Conservation (phyloP, 2,329 filamentous ascomycete species). For the Coniella vitis region DNA sequence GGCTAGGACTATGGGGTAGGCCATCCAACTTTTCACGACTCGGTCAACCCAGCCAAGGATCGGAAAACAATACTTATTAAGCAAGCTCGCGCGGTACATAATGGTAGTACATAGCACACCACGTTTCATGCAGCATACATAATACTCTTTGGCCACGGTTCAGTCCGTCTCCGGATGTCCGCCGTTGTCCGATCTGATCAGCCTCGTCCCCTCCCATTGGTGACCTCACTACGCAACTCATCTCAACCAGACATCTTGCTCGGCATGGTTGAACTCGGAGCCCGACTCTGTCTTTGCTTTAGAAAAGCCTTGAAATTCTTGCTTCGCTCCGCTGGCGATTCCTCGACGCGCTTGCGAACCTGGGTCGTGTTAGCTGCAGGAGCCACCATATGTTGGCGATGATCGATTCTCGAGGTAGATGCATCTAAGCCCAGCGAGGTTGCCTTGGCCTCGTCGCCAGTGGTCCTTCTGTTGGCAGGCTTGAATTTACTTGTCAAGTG, state of each 20-base stretch:
- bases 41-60: no score
- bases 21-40: no score
- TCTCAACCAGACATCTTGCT: not conserved
- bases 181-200: no score
- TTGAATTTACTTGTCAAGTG: not conserved
- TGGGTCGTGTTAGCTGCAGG: not conserved
- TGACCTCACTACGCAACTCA: not conserved
- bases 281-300: not conserved
- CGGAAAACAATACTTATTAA: no score
- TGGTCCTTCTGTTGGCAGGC: not conserved
- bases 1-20: no score
- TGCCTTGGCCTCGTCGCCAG: not conserved
- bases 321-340: slow-evolving; percentile 9
- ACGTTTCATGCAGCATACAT: no score
- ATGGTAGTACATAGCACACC: no score
- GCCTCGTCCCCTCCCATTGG: not conserved
- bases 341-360: slow-evolving; percentile 1
- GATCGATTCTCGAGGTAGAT: not conserved
- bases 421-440: not conserved
- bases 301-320: slow-evolving; percentile 2
- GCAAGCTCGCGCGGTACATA: no score
- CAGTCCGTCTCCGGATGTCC: no score
- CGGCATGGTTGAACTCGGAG: not conserved
- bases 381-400: slow-evolving; percentile 1
- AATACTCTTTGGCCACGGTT: no score